Base-by-base conservation (phyloP, 345 rosid genomes). In the Erucastrum elatum region DNA sequence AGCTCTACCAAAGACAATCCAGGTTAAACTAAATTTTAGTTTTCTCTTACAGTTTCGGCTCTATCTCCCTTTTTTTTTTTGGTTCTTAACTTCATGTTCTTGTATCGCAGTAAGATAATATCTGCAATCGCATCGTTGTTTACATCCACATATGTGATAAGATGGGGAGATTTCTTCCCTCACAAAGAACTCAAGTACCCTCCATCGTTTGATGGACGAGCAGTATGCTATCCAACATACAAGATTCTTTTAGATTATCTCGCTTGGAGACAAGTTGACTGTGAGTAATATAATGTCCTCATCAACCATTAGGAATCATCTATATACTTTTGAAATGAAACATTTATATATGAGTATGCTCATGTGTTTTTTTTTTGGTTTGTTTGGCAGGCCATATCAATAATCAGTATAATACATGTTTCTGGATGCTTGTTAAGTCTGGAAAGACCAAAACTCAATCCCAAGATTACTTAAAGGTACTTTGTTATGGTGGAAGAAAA, bases 221-320 rank as follows among this genome's bases (percentile, higher is more conserved):
- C 92, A 12, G 86, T 95, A 62, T 93, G 93, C 82, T 93, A 95
- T 71, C 99, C 97, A 30, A 87, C 97, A 55, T 63, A 81, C 62
- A 84, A 91, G 71, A 90, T 91, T 82, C 89, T 95, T 79, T 84
- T 74, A 77, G 96, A 93, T 86, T 95, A 93, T 84, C 78, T 93
- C 56, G 86, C 97, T 4, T 93, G 98, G 98, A 88, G 99, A 82
- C 98, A 95, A 88, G 98, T 93, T 74, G 99, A 95, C 78, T 95
- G 97, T 95, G 77, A 91, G 99, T 87, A 17, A 29, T 60, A 30
- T 51, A 27, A 25, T 73, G 17, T 59, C 65, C 65, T 75, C n/a
- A 39, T 1, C 46, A 65, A 4, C 2, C 3, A 10, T 33, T 49
- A 33, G 55, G 46, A 66, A 39, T 63, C 13, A 6, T 11, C n/a